Base-by-base conservation (phyloP, 371 early-diverging fungal species). In the Capillidium heterosporum region DNA sequence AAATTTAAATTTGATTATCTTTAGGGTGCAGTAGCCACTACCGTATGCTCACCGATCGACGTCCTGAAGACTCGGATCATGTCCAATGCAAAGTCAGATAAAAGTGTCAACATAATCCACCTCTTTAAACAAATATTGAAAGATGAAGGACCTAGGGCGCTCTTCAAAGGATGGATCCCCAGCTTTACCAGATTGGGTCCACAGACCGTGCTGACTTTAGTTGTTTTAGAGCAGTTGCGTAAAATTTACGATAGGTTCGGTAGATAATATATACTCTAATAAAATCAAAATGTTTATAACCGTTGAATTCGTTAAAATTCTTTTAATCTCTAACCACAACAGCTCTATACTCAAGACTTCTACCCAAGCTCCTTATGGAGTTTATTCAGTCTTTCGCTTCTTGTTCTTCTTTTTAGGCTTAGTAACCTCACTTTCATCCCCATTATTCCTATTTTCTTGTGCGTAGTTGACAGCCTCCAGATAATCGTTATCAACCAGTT, bases 61-160 rank as follows among this genome's bases (percentile, higher is more conserved):
- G 91, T 93, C 11, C 72, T 89, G 48, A 93, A 93, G 67, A 90
- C 90, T 0, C 79, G 91, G 26, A 75, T 89, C 42, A 93, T 93
- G 94, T 27, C 49, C 11, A 49, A 28, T 49, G 24, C 21, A 8
- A 40, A 40, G 40, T 19, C 23, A 10, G 8, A 15, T 44, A 44
- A 8, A 44, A 23, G 19, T 19, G 5, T 19, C 17, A 19, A 19
- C 23, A 7, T 35, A 35, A 7, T 35, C 35, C 13, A 4, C 7
- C 13, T 35, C 4, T 7, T 13, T 35, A n/a, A n/a, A 7, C 44
- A 15, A 7, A 49, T 49, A 28, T 21, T 27, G 7, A 21, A 49
- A 49, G 65, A 69, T 2, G 94, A 93, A 70, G 91, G 91, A 0
- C 58, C 76, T 0, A 19, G 57, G 21, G 86, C 88, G 2, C 64